These are phyloP conservation scores for Naganishia cerealis DNA, from an alignment of 1,284 basidiomycete species.

Conservation along the genomic window DNA sequence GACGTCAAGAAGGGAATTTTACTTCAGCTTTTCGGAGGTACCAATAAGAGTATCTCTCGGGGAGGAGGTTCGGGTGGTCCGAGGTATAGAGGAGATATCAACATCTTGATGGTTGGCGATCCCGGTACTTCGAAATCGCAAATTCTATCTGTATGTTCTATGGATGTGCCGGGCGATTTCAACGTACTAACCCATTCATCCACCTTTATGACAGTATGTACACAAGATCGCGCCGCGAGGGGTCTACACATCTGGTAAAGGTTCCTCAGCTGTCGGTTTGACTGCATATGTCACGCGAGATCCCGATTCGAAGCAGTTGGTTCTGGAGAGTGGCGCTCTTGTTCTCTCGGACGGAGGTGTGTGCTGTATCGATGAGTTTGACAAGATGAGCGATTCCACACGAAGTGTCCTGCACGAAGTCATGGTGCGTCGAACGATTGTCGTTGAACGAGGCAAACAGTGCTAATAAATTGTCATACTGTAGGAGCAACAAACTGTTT, in stretches of 20 bases:
- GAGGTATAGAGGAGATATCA: conserved; percentile 95
- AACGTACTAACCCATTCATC: background rate
- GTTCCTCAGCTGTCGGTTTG: conserved; percentile 95
- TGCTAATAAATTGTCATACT: background rate
- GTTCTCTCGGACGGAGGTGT: conserved; percentile 96
- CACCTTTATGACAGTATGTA: conserved; percentile 72
- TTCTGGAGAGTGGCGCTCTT: conserved; percentile 93
- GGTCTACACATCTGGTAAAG: conserved; percentile 94
- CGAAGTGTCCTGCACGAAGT: conserved; percentile 97
- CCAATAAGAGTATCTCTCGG: conserved; percentile 88
- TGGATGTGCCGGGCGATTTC: background rate
- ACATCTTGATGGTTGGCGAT: conserved; percentile 93
- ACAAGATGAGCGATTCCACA: conserved; percentile 98
- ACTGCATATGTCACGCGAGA: conserved; percentile 98
- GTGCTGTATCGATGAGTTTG: conserved; percentile 99
- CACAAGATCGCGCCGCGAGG: conserved; percentile 98
- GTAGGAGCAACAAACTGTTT: conserved; percentile 99
- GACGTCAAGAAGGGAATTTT: conserved; percentile 98
- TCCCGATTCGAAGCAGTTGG: conserved; percentile 95
- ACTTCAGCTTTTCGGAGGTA: conserved; percentile 92
- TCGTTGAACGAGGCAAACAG: background rate
- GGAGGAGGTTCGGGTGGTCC: conserved; percentile 95
- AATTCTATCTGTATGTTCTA: conserved; percentile 71
- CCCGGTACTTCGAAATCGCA: conserved; percentile 97
- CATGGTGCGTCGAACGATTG: conserved; percentile 68